Percentiles rank a stretch among this genome's conserved stretches.
These are phyloP conservation scores for Mixia osmundae DNA, from an alignment of 1,284 basidiomycete species.

Conservation along the genomic window DNA sequence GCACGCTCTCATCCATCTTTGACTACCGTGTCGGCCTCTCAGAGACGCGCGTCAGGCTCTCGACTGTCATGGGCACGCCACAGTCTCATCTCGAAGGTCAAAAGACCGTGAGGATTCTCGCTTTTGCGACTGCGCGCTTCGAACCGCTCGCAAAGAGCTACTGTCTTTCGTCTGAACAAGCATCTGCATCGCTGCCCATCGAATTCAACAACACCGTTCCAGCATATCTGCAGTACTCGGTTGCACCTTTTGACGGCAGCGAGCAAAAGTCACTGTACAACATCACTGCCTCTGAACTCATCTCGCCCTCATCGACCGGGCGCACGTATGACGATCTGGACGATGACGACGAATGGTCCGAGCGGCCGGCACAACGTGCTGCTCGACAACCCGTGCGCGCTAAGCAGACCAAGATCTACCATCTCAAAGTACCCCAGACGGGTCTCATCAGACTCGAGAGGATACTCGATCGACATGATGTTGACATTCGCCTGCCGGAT, in stretches of 20 bases:
- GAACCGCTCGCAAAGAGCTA: too few relatives aligned
- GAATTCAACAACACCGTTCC: constrained; percentile 13
- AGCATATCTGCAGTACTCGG: constrained; percentile 11
- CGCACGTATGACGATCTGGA: constrained; percentile 6
- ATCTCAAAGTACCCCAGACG: constrained; percentile 44
- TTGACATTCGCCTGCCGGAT: too few relatives aligned
- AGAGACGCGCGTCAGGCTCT: too few relatives aligned
- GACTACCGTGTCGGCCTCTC: too few relatives aligned
- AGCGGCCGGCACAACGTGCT: background rate
- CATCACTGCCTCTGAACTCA: constrained; percentile 4
- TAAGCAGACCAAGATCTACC: constrained; percentile 13
- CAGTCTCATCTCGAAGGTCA: too few relatives aligned
- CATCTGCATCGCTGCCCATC: constrained; percentile 9
- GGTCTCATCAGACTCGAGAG: constrained; percentile 47
- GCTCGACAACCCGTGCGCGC: background rate
- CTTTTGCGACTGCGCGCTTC: too few relatives aligned
- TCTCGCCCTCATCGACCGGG: constrained; percentile 1
- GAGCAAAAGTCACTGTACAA: constrained; percentile 4
- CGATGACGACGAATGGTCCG: constrained; percentile 7
- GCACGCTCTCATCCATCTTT: too few relatives aligned
- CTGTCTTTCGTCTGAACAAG: too few relatives aligned
- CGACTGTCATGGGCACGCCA: too few relatives aligned
- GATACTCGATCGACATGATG: too few relatives aligned
- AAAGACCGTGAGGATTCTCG: too few relatives aligned
- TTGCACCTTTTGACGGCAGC: constrained; percentile 7